A percentile compares a stretch with the other conserved stretches of the same genome.
These are phyloP conservation scores for Sporobolomyces roseus DNA, from an alignment of 768 basidiomycete species.

Conservation along the genomic window DNA sequence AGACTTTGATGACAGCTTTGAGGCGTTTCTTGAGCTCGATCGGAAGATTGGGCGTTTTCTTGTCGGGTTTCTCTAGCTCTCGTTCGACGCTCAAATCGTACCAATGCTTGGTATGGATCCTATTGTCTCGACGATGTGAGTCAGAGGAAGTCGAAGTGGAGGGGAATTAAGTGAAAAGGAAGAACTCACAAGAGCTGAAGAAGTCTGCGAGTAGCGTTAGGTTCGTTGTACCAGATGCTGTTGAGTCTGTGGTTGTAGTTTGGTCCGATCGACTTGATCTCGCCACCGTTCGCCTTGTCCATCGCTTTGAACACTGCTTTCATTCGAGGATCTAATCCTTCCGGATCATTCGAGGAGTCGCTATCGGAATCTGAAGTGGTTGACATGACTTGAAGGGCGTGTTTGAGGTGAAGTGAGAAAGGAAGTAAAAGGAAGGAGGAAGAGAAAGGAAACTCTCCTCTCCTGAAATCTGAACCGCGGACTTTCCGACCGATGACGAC, in stretches of 20 bases:
- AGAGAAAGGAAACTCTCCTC: neutral
- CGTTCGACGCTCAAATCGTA: neutral
- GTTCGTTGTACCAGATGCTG: neutral
- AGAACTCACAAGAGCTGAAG: neutral
- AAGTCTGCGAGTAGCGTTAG: neutral
- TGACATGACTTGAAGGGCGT: too few relatives aligned
- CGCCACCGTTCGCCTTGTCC: neutral
- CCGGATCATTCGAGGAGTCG: too few relatives aligned
- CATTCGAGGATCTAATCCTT: too few relatives aligned
- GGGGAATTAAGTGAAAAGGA: neutral
- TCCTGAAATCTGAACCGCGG: too few relatives aligned
- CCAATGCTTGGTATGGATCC: neutral
- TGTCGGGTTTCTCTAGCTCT: neutral
- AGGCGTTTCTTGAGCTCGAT: neutral
- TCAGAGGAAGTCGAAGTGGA: neutral
- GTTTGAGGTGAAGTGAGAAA: too few relatives aligned
- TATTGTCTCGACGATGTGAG: neutral
- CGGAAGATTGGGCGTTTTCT: neutral
- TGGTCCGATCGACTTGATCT: neutral
- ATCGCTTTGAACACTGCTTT: too few relatives aligned
- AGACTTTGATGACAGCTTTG: neutral
- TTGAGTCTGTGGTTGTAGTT: neutral
- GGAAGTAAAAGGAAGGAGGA: too few relatives aligned
- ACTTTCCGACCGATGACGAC: too few relatives aligned
- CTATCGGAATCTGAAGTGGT: too few relatives aligned